Base-by-base conservation (phyloP, 2,329 filamentous ascomycete genomes). In the Aschersonia sp. region DNA sequence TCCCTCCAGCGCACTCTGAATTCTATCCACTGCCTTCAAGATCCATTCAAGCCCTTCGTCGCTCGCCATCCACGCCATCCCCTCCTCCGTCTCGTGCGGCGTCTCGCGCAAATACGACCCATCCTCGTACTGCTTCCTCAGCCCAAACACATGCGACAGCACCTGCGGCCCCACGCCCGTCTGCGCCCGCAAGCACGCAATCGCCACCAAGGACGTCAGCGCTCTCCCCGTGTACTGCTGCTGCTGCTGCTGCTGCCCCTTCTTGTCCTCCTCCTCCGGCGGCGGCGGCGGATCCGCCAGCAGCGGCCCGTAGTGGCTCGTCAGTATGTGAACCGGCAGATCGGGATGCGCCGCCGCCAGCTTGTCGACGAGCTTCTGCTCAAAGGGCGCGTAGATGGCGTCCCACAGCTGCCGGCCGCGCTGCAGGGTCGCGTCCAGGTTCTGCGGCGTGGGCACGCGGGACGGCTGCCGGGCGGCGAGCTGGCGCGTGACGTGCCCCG, bases 81-180 rank as follows among this genome's bases (percentile, higher is more conserved):
- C 55, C 51, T 66, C 62, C 33, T 67, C 60, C 2, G 57, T 65
- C 50, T 62, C 60, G 0, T 55, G 57, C 42, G 62, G 29, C 6
- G 54, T 56, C 35, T 64, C 64, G 8, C 52, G 54, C 53, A 55
- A 56, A 64, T 72, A 73, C 22, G 68, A 69, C 1, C 81, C 84
- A 61, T 87, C 81, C 53, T 84, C 78, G 46, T 83, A 71, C 1
- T 79, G 84, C 68, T 92, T 92, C 50, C 83, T 66, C 63, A 94
- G 60, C 0, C 87, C 87, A 66, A 88, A 90, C 0, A 92, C 72
- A 63, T 94, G 87, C 54, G 81, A 87, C 14, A 84, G 66, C 10
- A 94, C 85, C 69, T 92, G 87, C 1, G 86, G 87, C 0, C 80
- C 87, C 0, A 92, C 87, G 0, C 87, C 87, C 8, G 83, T 85